Evolutionary conservation across 2,329 filamentous ascomycete species (phyloP).

Genomic region (Tolypocladium amazonense): DNA sequence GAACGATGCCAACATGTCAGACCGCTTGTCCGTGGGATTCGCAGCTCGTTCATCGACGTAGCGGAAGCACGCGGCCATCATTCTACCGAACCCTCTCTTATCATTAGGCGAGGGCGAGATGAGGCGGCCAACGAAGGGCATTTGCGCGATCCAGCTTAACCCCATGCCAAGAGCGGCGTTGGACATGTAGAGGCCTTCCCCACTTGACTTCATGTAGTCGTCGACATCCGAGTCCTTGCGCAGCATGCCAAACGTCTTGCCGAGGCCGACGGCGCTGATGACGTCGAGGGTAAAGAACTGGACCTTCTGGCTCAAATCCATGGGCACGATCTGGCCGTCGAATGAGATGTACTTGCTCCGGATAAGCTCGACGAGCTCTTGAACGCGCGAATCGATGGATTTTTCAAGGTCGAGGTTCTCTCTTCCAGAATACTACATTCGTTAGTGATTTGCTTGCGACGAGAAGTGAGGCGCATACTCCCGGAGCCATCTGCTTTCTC

Average conservation of each 20-base stretch:
- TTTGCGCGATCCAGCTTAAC: slow-evolving; percentile 16
- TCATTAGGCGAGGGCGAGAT: slow-evolving; percentile 17
- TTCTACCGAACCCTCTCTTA: slow-evolving; percentile 21
- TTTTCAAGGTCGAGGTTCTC: slow-evolving; percentile 40
- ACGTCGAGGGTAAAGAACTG: slow-evolving; percentile 44
- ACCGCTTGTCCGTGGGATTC: slow-evolving; percentile 12
- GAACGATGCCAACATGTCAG: slow-evolving; percentile 31
- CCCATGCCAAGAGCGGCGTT: slow-evolving; percentile 16
- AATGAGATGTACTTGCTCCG: slow-evolving; percentile 30
- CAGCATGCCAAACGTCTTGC: slow-evolving; percentile 38
- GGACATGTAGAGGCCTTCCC: slow-evolving; percentile 18
- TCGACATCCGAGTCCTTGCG: slow-evolving; percentile 32
- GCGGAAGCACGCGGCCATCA: slow-evolving; percentile 19
- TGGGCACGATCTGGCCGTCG: slow-evolving; percentile 13
- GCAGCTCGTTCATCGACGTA: slow-evolving; percentile 14
- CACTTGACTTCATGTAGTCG: slow-evolving; percentile 23
- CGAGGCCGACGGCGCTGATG: slow-evolving; percentile 38
- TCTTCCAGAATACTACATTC: slow-evolving; percentile 38
- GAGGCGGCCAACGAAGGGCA: slow-evolving; percentile 14
- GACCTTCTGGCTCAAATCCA: slow-evolving; percentile 36
- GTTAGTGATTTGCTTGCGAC: neutral
- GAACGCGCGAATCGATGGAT: slow-evolving; percentile 35
- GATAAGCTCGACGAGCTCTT: slow-evolving; percentile 33
- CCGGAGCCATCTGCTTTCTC: slow-evolving; percentile 38
- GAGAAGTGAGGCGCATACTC: slow-evolving; percentile 21